These are phyloP conservation scores for Torulaspora gathmanii DNA, from an alignment of 805 yeast genomes.

Conservation along the genomic window DNA sequence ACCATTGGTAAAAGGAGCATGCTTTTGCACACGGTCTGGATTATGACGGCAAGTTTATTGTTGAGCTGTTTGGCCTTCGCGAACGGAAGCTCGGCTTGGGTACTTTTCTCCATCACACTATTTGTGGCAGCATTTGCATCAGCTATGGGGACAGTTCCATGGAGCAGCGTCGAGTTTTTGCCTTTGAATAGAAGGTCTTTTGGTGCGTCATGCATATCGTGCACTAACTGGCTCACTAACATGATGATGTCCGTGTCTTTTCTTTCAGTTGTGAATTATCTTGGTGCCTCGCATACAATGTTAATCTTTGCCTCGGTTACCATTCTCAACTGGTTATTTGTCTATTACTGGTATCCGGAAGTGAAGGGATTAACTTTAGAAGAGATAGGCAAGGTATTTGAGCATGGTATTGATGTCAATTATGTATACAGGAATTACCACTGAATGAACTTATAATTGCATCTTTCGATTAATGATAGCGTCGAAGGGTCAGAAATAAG, in stretches of 20 bases:
- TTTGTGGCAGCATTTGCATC: conserved; percentile 43
- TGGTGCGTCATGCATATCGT: conserved; percentile 42
- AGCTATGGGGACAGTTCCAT: conserved; percentile 44
- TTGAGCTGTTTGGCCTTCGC: conserved; percentile 34
- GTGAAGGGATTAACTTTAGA: conserved; percentile 44
- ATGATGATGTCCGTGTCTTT: conserved; percentile 37
- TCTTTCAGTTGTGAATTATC: conserved; percentile 31
- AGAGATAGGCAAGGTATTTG: conserved; percentile 40
- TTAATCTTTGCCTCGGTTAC: conserved; percentile 35
- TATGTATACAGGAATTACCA: conserved; percentile 35
- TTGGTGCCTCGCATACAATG: conserved; percentile 36
- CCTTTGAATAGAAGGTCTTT: conserved; percentile 41
- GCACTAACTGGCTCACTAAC: conserved; percentile 43
- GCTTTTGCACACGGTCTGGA: conserved; percentile 41
- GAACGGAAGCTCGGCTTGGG: conserved; percentile 15
- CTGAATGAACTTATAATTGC: conserved; percentile 3
- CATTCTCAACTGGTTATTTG: conserved; percentile 38
- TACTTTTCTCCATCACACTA: conserved; percentile 33
- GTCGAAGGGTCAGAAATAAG: background rate
- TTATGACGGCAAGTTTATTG: conserved; percentile 38
- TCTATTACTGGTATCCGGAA: conserved; percentile 41
- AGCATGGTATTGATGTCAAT: conserved; percentile 39
- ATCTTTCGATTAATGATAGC: background rate
- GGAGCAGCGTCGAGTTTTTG: conserved; percentile 44
- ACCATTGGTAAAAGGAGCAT: conserved; percentile 44